Evolutionary conservation across 164 flowering plant species (phyloP), one percentile per base, ranked within the genome.

Genomic region (Stephania yunnanensis): DNA sequence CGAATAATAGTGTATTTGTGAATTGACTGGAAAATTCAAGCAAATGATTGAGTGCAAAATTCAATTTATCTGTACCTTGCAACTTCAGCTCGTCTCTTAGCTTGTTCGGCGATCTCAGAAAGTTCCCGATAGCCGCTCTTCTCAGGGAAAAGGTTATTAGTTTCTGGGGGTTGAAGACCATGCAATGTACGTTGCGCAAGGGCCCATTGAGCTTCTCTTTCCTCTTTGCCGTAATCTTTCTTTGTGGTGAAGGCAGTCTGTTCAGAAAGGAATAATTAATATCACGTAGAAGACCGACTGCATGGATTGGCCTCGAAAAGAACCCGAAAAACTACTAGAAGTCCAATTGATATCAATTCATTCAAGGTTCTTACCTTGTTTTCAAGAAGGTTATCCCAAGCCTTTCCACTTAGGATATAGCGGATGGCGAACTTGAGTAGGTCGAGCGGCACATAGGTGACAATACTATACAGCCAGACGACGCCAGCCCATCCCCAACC

Each of bases 401-500:
- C 99, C 81, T 91, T 93, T 73, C 98, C 98, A 75, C 95, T 91
- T 30, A 92, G 81, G 71, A 84, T 46, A 78, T 95, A 95, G 3
- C 97, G 97, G 76, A 86, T 92, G 46, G 86, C 84, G 46, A 92
- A 95, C 79, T 95, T 95, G 74, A 95, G 69, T 0, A 88, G 0
- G 77, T 95, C 99, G 1, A 95, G 92, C 0, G 99, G 99, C 48
- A 95, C 20, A 69, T 93, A 95, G 83, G 88, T 86, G 13, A 95
- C 89, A 12, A 95, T 36, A 69, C 96, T 95, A 91, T 84, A 95
- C 46, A 93, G 76, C 99, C 99, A 95, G 77, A 95, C 84, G 13
- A 92, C 90, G 19, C 97, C 99, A n/a, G 99, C 99, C 99, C 99
- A 95, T 46, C 97, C 97, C 99, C 99, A 95, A 1, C 97, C 97